Percentiles rank a stretch among this genome's conserved stretches.
These are phyloP conservation scores for Plectosphaerella plurivora DNA, from an alignment of 2,329 filamentous ascomycete genomes.

Conservation along the genomic window DNA sequence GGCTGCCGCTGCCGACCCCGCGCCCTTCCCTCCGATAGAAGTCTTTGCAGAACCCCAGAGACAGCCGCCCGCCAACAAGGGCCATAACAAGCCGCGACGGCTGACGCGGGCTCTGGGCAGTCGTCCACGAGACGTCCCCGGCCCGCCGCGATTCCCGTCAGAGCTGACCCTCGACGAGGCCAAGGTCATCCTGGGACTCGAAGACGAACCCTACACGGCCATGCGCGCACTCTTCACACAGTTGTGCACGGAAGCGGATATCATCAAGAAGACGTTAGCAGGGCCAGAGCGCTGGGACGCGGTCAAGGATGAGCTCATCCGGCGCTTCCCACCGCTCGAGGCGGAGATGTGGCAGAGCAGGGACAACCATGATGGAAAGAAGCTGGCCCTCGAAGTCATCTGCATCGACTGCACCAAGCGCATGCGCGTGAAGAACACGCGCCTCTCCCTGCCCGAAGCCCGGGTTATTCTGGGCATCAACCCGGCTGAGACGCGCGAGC, in stretches of 20 bases:
- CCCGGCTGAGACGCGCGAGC: slow-evolving; percentile 45
- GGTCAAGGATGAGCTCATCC: slow-evolving; percentile 63
- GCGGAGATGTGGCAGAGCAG: slow-evolving; percentile 54
- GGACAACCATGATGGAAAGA: slow-evolving; percentile 55
- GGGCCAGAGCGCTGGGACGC: slow-evolving; percentile 70
- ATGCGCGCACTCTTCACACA: slow-evolving; percentile 63
- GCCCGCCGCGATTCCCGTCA: slow-evolving; percentile 71
- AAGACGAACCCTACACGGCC: slow-evolving; percentile 57
- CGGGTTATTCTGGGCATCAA: slow-evolving; percentile 54
- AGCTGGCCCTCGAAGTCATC: slow-evolving; percentile 71
- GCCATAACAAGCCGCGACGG: slow-evolving; percentile 10
- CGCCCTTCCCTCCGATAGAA: neutral
- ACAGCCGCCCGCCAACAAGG: slow-evolving; percentile 5
- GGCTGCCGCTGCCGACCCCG: neutral
- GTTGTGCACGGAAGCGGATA: slow-evolving; percentile 63
- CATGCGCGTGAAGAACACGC: slow-evolving; percentile 59
- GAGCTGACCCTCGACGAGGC: slow-evolving; percentile 80
- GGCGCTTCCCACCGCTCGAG: slow-evolving; percentile 60
- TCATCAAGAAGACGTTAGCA: slow-evolving; percentile 72
- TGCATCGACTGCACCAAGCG: slow-evolving; percentile 80
- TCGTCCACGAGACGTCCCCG: slow-evolving; percentile 62
- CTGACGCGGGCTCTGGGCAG: slow-evolving; percentile 10
- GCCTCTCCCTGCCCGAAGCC: slow-evolving; percentile 70
- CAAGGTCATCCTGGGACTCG: slow-evolving; percentile 63
- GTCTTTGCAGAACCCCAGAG: neutral